Evolutionary conservation across 768 basidiomycete species (phyloP), one percentile per base, ranked within the genome.

Genomic region (Hericium alpestre): DNA sequence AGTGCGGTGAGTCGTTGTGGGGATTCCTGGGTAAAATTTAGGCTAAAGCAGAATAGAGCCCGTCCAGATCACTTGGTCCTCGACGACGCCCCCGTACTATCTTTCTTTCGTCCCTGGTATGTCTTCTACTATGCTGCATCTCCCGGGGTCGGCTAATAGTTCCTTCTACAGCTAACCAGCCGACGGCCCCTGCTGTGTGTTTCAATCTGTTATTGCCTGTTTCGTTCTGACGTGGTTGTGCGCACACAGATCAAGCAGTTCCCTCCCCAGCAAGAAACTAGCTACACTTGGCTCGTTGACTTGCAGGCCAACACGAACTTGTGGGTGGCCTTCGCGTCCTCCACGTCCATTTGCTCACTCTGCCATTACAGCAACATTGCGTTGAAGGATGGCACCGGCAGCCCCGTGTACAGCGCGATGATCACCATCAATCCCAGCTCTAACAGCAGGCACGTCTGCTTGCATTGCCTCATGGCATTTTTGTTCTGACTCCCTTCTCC

Each of bases 101-200:
- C 56, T 87, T 52, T 72, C 79, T 10, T 61, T 86, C 53, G 61
- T 86, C 41, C 87, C 86, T 51, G 82, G 86, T 87, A 60, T 37
- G 78, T 61, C 2, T 41, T 5, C 23, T 38, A 13, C 10, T 10
- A 2, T 23, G 23, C 9, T 40, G 6, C 20, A 38, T 11, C 6
- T 51, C 37, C 16, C 27, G 52, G 25, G 13, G 16, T 12, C 52
- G n/a, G 3, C 27, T 38, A 58, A 32, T 18, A 25, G 10, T 38
- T 59, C 53, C 16, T 10, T 49, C 1, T 11, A 20, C 60, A 87
- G 86, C 75, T 58, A 79, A 78, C 22, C 81, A 86, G 61, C 60
- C 76, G 0, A 48, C 69, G 18, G 81, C 79, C 1, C 4, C 76
- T 51, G 67, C 86, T 13, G 86, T 87, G 63, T 57, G 79, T 56